Conservation (phyloP, 495 filamentous ascomycete genomes). For the Clavariopsis aquatica region DNA sequence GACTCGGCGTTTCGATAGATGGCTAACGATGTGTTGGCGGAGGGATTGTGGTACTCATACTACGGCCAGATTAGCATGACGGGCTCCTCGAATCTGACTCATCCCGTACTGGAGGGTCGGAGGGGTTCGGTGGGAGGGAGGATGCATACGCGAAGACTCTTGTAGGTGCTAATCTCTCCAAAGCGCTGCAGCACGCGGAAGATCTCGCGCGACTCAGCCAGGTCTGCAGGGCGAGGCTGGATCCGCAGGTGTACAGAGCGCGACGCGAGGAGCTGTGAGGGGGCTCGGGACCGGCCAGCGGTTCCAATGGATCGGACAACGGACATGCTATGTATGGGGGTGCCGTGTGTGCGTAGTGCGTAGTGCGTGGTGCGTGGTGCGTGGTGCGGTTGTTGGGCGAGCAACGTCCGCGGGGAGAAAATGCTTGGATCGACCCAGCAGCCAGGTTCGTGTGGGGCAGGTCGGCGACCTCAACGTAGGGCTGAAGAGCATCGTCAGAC, state of each 20-base stretch:
- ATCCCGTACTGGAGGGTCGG: neutral
- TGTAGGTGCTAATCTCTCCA: slow-evolving; percentile 76
- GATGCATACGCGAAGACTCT: slow-evolving; percentile 62
- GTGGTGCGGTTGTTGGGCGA: neutral
- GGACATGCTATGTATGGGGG: slow-evolving; percentile 1
- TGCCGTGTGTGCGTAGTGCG: neutral
- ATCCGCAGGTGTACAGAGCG: slow-evolving; percentile 63
- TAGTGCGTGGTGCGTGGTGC: neutral
- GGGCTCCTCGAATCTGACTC: neutral
- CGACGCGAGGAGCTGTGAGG: slow-evolving; percentile 25
- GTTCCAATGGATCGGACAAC: slow-evolving; percentile 10
- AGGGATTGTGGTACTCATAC: slow-evolving; percentile 45
- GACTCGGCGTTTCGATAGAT: slow-evolving; percentile 46
- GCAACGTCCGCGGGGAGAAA: neutral
- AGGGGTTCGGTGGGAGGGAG: too few relatives aligned
- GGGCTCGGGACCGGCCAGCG: neutral
- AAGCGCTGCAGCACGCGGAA: slow-evolving; percentile 70
- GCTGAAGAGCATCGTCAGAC: slow-evolving; percentile 1
- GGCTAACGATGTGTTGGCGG: slow-evolving; percentile 46
- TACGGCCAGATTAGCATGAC: slow-evolving; percentile 14
- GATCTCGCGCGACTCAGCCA: slow-evolving; percentile 73
- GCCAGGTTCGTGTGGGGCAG: neutral
- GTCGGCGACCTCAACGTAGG: neutral
- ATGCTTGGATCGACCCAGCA: neutral
- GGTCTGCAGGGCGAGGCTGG: slow-evolving; percentile 59